Evolutionary conservation across 2,329 filamentous ascomycete genomes (phyloP).

Genomic region (Fusarium tjaetaba): DNA sequence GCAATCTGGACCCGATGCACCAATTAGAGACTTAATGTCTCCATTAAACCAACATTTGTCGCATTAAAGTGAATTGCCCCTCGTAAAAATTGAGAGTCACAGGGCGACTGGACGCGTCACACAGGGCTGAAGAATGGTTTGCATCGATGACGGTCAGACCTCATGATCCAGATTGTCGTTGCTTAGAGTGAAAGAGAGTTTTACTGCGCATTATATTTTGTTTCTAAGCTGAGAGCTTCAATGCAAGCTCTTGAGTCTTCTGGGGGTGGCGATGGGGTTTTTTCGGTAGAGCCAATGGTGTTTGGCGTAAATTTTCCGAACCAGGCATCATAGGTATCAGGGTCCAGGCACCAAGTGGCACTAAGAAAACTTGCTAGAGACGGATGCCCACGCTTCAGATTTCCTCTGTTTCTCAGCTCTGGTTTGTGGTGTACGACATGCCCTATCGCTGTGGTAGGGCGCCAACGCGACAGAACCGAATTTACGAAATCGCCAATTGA

Average conservation of each 20-base stretch:
- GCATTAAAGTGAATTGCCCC: background rate
- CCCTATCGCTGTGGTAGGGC: background rate
- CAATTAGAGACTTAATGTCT: background rate
- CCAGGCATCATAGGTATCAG: background rate
- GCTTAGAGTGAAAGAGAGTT: background rate
- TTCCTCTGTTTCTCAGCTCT: background rate
- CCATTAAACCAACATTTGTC: background rate
- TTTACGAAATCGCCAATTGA: background rate
- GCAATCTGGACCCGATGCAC: background rate
- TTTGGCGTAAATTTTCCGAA: background rate
- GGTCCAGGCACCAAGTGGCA: background rate
- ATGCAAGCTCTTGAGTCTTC: background rate
- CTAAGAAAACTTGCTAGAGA: background rate
- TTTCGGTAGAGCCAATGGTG: background rate
- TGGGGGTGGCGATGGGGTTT: background rate
- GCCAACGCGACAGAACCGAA: too few relatives aligned
- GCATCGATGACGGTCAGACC: background rate
- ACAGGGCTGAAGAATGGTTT: constrained; percentile 8
- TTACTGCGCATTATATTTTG: background rate
- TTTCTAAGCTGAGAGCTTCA: background rate
- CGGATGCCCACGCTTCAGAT: background rate
- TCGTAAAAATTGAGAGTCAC: background rate
- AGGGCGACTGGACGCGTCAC: constrained; percentile 5
- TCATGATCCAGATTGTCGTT: background rate
- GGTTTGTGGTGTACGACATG: too few relatives aligned